Conservation (phyloP, 305 asterid genomes). For the Fraxinus velutina region DNA sequence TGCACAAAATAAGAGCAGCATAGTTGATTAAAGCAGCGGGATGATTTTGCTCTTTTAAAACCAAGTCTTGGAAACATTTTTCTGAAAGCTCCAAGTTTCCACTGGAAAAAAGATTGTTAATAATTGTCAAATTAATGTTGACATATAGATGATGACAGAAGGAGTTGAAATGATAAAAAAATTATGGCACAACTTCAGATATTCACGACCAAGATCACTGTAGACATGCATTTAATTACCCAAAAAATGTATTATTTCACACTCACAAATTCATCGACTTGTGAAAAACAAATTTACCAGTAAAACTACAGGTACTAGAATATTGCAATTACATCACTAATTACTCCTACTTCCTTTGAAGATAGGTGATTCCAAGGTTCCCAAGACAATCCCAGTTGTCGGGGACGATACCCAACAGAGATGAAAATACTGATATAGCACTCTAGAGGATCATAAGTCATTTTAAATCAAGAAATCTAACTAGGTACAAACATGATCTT, state of each 20-base stretch:
- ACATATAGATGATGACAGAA: background rate
- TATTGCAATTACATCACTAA: conserved; percentile 2
- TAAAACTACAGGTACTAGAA: conserved; percentile 2
- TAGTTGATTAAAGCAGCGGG: conserved; percentile 86
- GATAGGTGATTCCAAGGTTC: conserved; percentile 85
- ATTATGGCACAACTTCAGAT: background rate
- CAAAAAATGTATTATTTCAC: background rate
- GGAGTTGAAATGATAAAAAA: conserved; percentile 5
- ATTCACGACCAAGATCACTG: background rate
- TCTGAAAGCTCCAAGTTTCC: conserved; percentile 80
- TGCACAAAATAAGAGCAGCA: conserved; percentile 75
- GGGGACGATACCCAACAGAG: conserved; percentile 71
- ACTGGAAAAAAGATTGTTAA: conserved; percentile 40
- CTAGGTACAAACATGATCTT: conserved; percentile 13
- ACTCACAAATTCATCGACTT: background rate
- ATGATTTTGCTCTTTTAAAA: conserved; percentile 85
- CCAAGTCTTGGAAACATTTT: conserved; percentile 72
- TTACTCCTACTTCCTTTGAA: conserved; percentile 54
- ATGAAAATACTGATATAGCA: conserved; percentile 76
- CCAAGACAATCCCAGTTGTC: conserved; percentile 87
- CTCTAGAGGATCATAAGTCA: conserved; percentile 50
- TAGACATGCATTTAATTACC: background rate
- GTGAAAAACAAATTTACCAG: background rate
- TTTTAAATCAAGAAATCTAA: conserved; percentile 27
- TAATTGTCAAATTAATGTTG: conserved; percentile 24